Conservation (phyloP, 352 stramenopile species). For the Globisporangium paroecandrum region DNA sequence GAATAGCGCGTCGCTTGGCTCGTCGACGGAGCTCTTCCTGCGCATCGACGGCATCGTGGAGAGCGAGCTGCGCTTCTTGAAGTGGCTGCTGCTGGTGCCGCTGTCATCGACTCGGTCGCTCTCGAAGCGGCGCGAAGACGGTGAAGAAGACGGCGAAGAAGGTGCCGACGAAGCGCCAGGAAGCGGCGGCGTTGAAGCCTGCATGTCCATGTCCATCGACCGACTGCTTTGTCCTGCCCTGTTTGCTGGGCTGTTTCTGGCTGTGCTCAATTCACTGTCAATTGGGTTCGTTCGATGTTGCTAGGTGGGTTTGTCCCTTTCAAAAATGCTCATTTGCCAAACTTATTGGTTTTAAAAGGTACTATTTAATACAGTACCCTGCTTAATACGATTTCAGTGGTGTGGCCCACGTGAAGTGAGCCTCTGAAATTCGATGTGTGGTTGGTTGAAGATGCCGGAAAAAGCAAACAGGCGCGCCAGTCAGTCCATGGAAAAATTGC, state of each 20-base stretch:
- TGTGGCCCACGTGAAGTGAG: not conserved
- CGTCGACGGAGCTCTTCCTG: not conserved
- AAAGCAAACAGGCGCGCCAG: not conserved
- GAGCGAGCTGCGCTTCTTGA: slow-evolving; percentile 12
- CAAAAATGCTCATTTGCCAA: not conserved
- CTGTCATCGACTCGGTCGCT: not conserved
- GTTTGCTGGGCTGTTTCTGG: not conserved
- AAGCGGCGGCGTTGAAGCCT: not conserved
- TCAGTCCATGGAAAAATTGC: not conserved
- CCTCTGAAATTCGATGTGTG: too few species aligned
- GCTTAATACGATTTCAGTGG: not conserved
- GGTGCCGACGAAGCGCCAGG: not conserved
- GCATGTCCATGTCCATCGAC: not conserved
- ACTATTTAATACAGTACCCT: not conserved
- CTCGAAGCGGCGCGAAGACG: not conserved
- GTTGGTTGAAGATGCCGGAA: not conserved
- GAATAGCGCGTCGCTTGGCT: not conserved
- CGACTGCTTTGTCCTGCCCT: not conserved
- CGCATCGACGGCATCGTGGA: not conserved
- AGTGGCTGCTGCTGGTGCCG: not conserved
- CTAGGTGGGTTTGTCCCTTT: not conserved
- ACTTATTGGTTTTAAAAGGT: not conserved
- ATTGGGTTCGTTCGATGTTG: not conserved
- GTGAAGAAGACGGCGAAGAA: not conserved
- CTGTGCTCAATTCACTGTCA: not conserved